Evolutionary conservation across 2,329 filamentous ascomycete genomes (phyloP).

Genomic region (Penicillium expansum): DNA sequence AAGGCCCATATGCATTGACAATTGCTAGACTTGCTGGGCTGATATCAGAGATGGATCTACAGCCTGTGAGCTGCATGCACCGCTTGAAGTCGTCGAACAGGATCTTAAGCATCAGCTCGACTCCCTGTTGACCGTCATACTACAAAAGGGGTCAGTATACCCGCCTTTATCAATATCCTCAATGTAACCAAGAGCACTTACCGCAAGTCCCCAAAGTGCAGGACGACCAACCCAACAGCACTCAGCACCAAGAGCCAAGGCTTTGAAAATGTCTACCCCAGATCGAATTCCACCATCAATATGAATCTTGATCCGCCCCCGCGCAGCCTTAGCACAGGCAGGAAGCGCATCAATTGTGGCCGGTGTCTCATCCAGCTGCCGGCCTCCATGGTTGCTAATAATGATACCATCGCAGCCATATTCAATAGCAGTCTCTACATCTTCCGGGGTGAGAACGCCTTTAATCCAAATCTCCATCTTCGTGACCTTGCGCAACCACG

Average conservation of each 20-base stretch:
- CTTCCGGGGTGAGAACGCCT: no score
- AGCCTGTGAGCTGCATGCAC: constrained; percentile 31
- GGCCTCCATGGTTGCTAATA: no score
- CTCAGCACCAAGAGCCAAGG: constrained; percentile 36
- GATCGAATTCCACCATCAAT: constrained; percentile 36
- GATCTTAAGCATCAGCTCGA: constrained; percentile 32
- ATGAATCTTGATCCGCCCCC: constrained; percentile 33
- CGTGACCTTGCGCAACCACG: no score
- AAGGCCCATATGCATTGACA: constrained; percentile 15
- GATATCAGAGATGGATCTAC: constrained; percentile 27
- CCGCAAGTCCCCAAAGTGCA: constrained; percentile 37
- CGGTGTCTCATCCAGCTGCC: constrained; percentile 33
- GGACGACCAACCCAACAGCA: constrained; percentile 35
- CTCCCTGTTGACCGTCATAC: constrained; percentile 33
- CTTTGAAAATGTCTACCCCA: constrained; percentile 40
- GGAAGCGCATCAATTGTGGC: constrained; percentile 39
- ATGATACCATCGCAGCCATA: no score
- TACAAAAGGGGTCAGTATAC: constrained; percentile 12
- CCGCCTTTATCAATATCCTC: background rate
- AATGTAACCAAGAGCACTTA: constrained; percentile 15
- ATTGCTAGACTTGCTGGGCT: constrained; percentile 20
- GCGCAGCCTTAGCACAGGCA: constrained; percentile 27
- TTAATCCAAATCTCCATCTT: no score
- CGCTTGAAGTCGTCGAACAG: constrained; percentile 33
- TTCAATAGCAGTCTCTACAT: no score